phyloP scores from a whole-genome alignment of 2,329 filamentous ascomycete genomes.

The Leptographium galeiforme region DNA sequence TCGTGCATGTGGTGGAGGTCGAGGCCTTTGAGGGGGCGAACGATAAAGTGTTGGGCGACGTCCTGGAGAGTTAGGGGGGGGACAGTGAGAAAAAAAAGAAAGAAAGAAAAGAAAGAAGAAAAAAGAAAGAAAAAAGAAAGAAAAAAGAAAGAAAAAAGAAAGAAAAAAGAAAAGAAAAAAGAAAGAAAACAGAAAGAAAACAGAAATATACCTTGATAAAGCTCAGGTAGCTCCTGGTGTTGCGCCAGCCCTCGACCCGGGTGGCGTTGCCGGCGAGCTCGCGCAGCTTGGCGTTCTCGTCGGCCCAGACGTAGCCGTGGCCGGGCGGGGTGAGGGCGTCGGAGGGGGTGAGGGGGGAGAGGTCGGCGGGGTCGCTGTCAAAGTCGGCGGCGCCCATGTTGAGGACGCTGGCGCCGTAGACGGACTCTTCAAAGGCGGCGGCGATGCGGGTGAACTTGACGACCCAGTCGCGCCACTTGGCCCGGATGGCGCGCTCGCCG shows the following conservation, averaged over 20 bases:
- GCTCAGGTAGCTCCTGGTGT: constrained; percentile 87
- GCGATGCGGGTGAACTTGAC: constrained; percentile 84
- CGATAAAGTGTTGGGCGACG: constrained; percentile 48
- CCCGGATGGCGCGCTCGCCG: constrained; percentile 78
- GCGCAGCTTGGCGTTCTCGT: constrained; percentile 64
- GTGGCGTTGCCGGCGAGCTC: constrained; percentile 87
- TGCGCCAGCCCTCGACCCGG: constrained; percentile 92
- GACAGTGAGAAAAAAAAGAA: background rate
- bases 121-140: constrained; percentile 10
- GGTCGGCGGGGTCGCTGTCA: constrained; percentile 28
- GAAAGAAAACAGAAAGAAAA: constrained; percentile 10
- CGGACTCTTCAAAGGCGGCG: constrained; percentile 86
- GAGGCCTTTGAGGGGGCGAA: constrained; percentile 60
- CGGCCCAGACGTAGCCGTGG: constrained; percentile 91
- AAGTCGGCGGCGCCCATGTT: constrained; percentile 70
- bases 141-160: constrained; percentile 9
- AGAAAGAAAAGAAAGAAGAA: background rate
- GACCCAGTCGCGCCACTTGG: constrained; percentile 93
- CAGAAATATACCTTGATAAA: constrained; percentile 60
- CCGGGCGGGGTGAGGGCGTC: constrained; percentile 41
- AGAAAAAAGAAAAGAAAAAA: background rate
- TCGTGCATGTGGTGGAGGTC: constrained; percentile 91
- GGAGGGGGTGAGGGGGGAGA: background rate
- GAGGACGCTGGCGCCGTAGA: constrained; percentile 84
- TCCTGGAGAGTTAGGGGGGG: constrained; percentile 30